A percentile compares a stretch with the other conserved stretches of the same genome.
phyloP scores from a whole-genome alignment of 176 grass and related monocot genomes.

The Avena sativa region DNA sequence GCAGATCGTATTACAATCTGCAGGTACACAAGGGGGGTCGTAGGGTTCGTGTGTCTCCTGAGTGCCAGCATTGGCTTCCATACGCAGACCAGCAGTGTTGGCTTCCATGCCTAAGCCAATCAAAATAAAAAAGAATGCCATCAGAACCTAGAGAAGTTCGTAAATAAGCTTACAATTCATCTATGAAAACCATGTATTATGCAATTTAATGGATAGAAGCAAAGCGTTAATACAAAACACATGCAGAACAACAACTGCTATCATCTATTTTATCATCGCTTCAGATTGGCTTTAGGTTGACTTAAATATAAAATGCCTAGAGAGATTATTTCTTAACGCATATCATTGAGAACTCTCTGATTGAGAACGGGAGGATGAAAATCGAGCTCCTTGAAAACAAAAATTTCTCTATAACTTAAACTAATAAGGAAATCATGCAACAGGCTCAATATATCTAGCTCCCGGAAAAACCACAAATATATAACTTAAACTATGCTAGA shows the following conservation, averaged over 20 bases:
- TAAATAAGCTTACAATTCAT: too few species aligned
- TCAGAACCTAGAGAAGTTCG: background rate
- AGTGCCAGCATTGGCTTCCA: too few species aligned
- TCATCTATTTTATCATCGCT: background rate
- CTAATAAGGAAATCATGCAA: background rate
- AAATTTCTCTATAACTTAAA: background rate
- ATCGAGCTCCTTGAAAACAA: background rate
- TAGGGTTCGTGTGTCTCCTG: background rate
- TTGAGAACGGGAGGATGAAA: background rate
- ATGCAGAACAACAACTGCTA: background rate
- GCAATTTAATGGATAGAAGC: background rate
- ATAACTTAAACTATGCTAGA: background rate
- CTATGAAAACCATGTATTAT: background rate
- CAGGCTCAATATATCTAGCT: background rate
- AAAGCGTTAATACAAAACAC: background rate
- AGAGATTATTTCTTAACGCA: background rate
- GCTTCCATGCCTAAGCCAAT: background rate
- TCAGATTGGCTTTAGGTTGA: background rate
- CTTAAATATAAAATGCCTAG: background rate
- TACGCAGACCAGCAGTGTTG: background rate
- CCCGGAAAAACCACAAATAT: background rate
- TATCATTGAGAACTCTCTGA: background rate
- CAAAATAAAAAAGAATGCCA: background rate
- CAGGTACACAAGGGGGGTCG: background rate
- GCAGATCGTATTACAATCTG: background rate